Base-by-base conservation (phyloP, 371 early-diverging fungal genomes). In the Mortierella sp. region DNA sequence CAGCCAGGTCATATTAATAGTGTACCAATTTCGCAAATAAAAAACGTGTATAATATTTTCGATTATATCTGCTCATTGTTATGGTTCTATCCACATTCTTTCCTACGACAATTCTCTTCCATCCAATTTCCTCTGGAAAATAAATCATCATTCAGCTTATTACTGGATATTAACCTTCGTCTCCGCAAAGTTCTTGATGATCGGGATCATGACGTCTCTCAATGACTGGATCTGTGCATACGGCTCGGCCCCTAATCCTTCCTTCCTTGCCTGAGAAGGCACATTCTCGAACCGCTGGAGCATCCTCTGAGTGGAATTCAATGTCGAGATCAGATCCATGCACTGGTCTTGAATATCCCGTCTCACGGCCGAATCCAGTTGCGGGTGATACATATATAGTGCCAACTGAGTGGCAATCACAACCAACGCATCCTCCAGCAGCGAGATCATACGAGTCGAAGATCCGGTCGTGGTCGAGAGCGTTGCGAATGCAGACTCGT, bases 1-100 rank as follows among this genome's bases (percentile, higher is more conserved):
- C 86, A 11, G 82, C 86, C 27, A 70, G 78, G 26, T 55, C 60
- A 1, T 76, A 69, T 30, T 76, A 54, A 69, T 1, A 43, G 15
- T 43, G 11, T n/a, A 15, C n/a, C n/a, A 17, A 43, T 6, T 21
- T 43, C 9, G n/a, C n/a, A n/a, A n/a, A n/a, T n/a, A n/a, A n/a
- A n/a, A n/a, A n/a, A n/a, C n/a, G n/a, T n/a, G n/a, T n/a, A n/a
- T n/a, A n/a, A n/a, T n/a, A n/a, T n/a, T n/a, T n/a, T n/a, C n/a
- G n/a, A n/a, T n/a, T n/a, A n/a, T n/a, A n/a, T n/a, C n/a, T n/a
- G n/a, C n/a, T n/a, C n/a, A n/a, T n/a, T n/a, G n/a, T n/a, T n/a
- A n/a, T n/a, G n/a, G n/a, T n/a, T n/a, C n/a, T n/a, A n/a, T n/a
- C n/a, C n/a, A n/a, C n/a, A 9, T 41, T 26, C 41, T 27, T 44